Base-by-base conservation (phyloP, 2,329 filamentous ascomycete species). In the Diaporthe destruens region DNA sequence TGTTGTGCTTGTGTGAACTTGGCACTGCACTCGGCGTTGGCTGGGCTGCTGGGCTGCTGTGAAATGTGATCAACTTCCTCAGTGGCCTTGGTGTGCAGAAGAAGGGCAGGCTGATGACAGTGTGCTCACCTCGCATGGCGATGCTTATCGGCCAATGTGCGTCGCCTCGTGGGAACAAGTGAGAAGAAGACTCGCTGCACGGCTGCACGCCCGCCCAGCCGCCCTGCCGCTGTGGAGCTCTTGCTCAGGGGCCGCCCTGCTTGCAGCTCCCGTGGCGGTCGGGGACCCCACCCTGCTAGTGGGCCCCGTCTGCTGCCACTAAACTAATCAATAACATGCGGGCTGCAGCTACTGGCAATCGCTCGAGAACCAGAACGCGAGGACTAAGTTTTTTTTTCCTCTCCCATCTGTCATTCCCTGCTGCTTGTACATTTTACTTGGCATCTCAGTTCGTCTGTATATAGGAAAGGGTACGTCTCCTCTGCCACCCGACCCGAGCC, bases 261-360 rank as follows among this genome's bases (percentile, higher is more conserved):
- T 39, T 66, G 47, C 61, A 66, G 61, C 61, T 66, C 61, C 61
- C 32, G 42, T 53, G 61, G 61, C 61, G 61, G 61, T 66, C 61
- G 61, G 61, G 47, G 69, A 56, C 57, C 68, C 57, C 70, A 68
- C 70, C 59, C 42, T 53, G 3, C 34, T 55, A 18, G 34, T 55
- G n/a, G 34, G 23, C 32, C 55, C 67, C 67, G 54, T 44, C 55
- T 44, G 11, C 44, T 70, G 47, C 44, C 68, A 54, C 55, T 70
- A 70, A 53, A 61, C 53, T 61, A 61, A 53, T 66, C 61, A 70
- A 70, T 70, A 68, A 51, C 51, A 56, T 68, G 70, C 29, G 29
- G 29, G 29, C 29, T 29, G 29, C 61, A 72, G 53, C 61, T 66
- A n/a, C n/a, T n/a, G n/a, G n/a, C n/a, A 66, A 66, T 66, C 47